Conservation (phyloP, 2,329 filamentous ascomycete species). For the Fusarium sp. region DNA sequence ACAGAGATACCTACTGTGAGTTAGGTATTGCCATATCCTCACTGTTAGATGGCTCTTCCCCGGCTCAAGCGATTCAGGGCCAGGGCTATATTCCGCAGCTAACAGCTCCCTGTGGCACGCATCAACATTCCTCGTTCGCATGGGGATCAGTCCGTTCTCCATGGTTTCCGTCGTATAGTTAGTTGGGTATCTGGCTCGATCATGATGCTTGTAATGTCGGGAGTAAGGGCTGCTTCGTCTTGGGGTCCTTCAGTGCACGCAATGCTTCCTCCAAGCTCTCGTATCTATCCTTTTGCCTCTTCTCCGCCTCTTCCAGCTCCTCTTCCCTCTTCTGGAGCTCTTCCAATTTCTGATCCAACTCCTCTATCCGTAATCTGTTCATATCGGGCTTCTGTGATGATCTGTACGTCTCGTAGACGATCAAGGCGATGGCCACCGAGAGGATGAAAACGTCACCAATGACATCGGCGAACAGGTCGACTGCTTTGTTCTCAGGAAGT, state of each 20-base stretch:
- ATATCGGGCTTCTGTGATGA: constrained; percentile 72
- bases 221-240: constrained; percentile 69
- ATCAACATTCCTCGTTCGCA: neutral
- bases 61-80: neutral
- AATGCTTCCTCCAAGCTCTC: constrained; percentile 69
- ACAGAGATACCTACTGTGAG: constrained; percentile 5
- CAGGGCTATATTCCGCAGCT: constrained; percentile 10
- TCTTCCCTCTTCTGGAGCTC: constrained; percentile 66
- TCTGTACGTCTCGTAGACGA: constrained; percentile 75
- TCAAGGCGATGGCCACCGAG: constrained; percentile 68
- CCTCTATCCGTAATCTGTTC: constrained; percentile 68
- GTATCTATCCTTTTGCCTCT: constrained; percentile 64
- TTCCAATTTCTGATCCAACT: constrained; percentile 64
- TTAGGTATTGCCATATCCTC: constrained; percentile 9
- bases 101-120: neutral
- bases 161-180: neutral
- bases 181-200: neutral
- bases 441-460: constrained; percentile 76
- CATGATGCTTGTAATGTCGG: constrained; percentile 54
- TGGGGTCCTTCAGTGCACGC: constrained; percentile 67
- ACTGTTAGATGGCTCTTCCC: constrained; percentile 8
- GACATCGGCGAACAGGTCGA: constrained; percentile 77
- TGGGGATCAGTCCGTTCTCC: neutral
- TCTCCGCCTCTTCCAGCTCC: constrained; percentile 63
- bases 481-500: constrained; percentile 75